Base-by-base conservation (phyloP, 345 rosid species). In the Salix suchowensis region DNA sequence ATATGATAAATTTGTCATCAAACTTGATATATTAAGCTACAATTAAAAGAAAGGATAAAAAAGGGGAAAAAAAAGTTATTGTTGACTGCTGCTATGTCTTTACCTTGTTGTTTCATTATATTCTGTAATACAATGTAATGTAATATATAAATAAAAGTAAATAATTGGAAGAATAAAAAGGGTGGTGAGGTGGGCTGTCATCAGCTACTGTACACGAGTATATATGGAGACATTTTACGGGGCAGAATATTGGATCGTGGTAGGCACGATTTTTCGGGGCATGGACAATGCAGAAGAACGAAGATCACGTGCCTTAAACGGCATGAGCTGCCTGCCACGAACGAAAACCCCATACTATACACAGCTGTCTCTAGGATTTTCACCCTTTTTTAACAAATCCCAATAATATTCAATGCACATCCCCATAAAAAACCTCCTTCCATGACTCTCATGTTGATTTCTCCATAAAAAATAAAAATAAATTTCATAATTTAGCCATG, bases 271-370 rank as follows among this genome's bases (percentile, higher is more conserved):
- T 52, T 52, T 52, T 2, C 58, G 58, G 23, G 7, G 21, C 46
- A 10, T 10, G 46, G 46, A 42, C 13, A 42, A 2, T 10, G 12
- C 46, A 42, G 46, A 2, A 11, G 46, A 42, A 2, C 58, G 9
- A 19, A 32, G 65, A 67, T 76, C 84, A 76, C 81, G 79, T 84
- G 87, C 78, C 77, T 70, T 81, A 1, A 72, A 76, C 82, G 82
- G 54, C 39, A 70, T 70, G 75, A 50, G 58, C 64, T 1, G 7
- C 58, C 58, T 6, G 21, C 58, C 58, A 6, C n/a, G 2, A 7
- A 52, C 2, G 58, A 52, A 4, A 46, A 42, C 11, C 58, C 23
- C 10, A 6, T 18, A 52, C 19, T 52, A 52, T 19, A 19, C 58
- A 5, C 23, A 7, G 58, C 58, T 52, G n/a, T 19, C 46, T 52